Evolutionary conservation across 2,329 filamentous ascomycete species (phyloP), one percentile per base, ranked within the genome.

Genomic region (Clarireedia hainanense): DNA sequence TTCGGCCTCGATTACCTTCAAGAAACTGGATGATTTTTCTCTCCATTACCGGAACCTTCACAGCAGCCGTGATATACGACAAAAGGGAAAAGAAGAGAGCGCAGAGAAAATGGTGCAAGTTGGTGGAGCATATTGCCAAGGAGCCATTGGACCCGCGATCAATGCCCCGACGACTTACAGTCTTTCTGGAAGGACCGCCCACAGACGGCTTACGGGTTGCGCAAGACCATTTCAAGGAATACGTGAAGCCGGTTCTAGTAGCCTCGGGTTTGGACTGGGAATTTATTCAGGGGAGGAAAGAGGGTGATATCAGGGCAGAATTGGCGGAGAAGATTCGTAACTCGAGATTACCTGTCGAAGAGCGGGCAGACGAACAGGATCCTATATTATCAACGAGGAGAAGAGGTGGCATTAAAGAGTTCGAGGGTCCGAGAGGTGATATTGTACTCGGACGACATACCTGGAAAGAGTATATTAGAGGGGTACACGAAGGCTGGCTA

Each of bases 11-110:
- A 72, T 83, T 99, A 17, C 94, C 94, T 6, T 97, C 92, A 17
- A 88, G 94, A 59, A 97, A 97, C 71, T 99, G 94, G 94, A 83
- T 94, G 74, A 96, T 99, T 67, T 99, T 99, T 75, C 84, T 91
- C 72, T 78, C 86, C 47, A 71, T 97, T 55, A 86, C 86, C 10
- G 85, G 85, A 52, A 82, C 88, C 47, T 87, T 96, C 68, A 83
- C 89, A 5, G 84, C 82, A 15, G 88, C 90, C 52, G 79, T 97
- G 55, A 80, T 94, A 68, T 96, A 99, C 76, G 94, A 99, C 73
- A 89, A 89, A 68, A 85, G 89, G 58, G 86, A 97, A 74, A 96
- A 92, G 77, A 88, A 85, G 66, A 84, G 85, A 60, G 85, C 85
- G 52, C 92, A 94, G 56, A 80, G 87, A 60, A 91, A 91, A 71